phyloP scores from a whole-genome alignment of 192 early-diverging fungal species.

The Chytriomyces hyalinus region DNA sequence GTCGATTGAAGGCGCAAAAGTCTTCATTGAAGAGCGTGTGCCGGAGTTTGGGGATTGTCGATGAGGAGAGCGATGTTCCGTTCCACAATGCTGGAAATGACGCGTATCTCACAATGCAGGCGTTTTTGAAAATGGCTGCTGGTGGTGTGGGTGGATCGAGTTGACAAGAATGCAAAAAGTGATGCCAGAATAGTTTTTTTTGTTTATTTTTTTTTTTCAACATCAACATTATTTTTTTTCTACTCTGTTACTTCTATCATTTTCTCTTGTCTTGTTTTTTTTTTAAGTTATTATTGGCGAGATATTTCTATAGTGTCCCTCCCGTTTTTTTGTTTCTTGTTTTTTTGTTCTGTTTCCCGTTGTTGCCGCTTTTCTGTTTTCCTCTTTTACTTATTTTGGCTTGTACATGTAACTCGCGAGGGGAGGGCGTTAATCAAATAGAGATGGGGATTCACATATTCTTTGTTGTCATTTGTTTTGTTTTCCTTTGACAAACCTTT shows the following conservation, averaged over 20 bases:
- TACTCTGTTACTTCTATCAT: background rate
- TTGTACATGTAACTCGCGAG: no score
- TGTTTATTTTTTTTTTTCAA: background rate
- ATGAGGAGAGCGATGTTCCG: slow-evolving; percentile 24
- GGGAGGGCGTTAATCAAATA: no score
- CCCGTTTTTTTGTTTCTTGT: background rate
- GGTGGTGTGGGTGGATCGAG: background rate
- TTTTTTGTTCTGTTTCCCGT: background rate
- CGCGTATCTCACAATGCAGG: slow-evolving; percentile 34
- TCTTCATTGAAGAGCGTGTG: slow-evolving; percentile 30
- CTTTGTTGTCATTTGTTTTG: no score
- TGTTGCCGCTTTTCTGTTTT: background rate
- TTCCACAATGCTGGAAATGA: slow-evolving; percentile 35
- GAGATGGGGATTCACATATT: no score
- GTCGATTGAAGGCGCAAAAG: slow-evolving; percentile 23
- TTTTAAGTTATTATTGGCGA: background rate
- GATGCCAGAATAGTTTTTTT: background rate
- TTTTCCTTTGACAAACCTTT: no score
- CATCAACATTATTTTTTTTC: background rate
- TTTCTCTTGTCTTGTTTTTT: background rate
- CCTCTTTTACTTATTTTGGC: no score
- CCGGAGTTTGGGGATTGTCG: slow-evolving; percentile 12
- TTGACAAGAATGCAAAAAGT: background rate
- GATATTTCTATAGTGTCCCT: background rate
- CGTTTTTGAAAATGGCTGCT: slow-evolving; percentile 33